Evolutionary conservation across 306 rosid species (phyloP), one percentile per base, ranked within the genome.

Genomic region (Hippophae gyantsensis): DNA sequence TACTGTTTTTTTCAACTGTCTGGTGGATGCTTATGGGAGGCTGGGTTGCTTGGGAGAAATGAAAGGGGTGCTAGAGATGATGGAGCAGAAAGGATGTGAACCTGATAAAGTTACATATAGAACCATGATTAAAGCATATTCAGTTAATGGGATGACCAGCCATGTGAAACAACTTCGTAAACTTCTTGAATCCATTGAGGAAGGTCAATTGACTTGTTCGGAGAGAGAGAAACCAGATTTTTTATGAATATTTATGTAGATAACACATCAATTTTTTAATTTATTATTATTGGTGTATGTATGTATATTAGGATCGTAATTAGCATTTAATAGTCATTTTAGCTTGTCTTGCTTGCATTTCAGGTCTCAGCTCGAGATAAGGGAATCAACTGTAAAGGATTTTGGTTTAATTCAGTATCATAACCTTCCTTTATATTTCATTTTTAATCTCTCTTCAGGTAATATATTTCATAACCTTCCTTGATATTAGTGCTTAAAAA

Each of bases 61-160:
- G 96, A 85, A 71, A 72, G 80, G 64, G 66, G 84, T 85, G 77
- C 82, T 81, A 49, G 84, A 77, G 64, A 81, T 81, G 71, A 92
- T 92, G 98, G 74, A 83, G 78, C 72, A 70, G 49, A 83, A 57
- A 45, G 79, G 95, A 71, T 87, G 92, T 63, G 81, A 73, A 70
- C 98, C 98, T 2, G 96, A 90, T 70, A 60, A 76, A 54, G 57
- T 89, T 65, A 87, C 98, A 18, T 92, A 85, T 71, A 87, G 87
- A 79, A 92, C 95, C 62, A 85, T 85, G 98, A 81, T 84, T 57
- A 85, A 82, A 75, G 92, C 86, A 78, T 90, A 83, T 79, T 74
- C 92, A 44, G 52, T 53, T 56, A 84, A 84, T 52, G 88, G 90
- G 45, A 87, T 90, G 96, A 65, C 69, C 52, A 56, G 77, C 58